Percentiles rank a stretch among this genome's conserved stretches.
Evolutionary conservation across 2,329 filamentous ascomycete species (phyloP).

Genomic region (Talaromyces sp.): DNA sequence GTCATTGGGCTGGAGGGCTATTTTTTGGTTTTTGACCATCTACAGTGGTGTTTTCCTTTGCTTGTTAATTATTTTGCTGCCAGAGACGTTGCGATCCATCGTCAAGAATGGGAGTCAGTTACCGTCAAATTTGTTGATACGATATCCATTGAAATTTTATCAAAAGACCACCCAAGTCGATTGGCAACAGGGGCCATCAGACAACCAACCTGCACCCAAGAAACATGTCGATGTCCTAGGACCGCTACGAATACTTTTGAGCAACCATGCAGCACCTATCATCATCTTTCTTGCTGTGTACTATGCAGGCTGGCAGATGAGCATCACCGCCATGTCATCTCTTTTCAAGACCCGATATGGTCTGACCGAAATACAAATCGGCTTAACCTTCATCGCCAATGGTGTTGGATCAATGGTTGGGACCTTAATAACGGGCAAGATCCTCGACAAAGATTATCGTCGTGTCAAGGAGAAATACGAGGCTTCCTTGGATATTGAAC

Average conservation of each 20-base stretch:
- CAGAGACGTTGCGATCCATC: conserved; percentile 40
- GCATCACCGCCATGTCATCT: conserved; percentile 52
- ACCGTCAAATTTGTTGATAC: conserved; percentile 15
- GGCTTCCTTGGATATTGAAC: conserved; percentile 9
- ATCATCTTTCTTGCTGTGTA: conserved; percentile 50
- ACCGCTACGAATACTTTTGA: conserved; percentile 48
- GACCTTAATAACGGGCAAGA: conserved; percentile 51
- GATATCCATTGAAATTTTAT: conserved; percentile 23
- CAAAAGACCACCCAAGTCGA: conserved; percentile 18
- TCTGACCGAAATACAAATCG: conserved; percentile 46
- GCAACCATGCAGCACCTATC: conserved; percentile 44
- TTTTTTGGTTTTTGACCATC: conserved; percentile 47
- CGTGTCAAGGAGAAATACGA: conserved; percentile 37
- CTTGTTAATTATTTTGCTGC: conserved; percentile 33
- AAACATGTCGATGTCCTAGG: conserved; percentile 46
- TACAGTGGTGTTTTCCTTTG: conserved; percentile 35
- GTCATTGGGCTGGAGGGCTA: conserved; percentile 39
- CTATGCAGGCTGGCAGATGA: conserved; percentile 57
- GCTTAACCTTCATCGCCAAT: conserved; percentile 54
- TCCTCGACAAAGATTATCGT: conserved; percentile 53
- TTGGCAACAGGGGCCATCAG: neutral
- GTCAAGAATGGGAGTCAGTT: conserved; percentile 33
- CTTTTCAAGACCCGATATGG: conserved; percentile 47
- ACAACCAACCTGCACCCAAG: conserved; percentile 18
- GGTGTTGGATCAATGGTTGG: conserved; percentile 55